A percentile compares a stretch with the other conserved stretches of the same genome.
Conservation (phyloP, 2,329 filamentous ascomycete species). For the Thyridium curvatum region DNA sequence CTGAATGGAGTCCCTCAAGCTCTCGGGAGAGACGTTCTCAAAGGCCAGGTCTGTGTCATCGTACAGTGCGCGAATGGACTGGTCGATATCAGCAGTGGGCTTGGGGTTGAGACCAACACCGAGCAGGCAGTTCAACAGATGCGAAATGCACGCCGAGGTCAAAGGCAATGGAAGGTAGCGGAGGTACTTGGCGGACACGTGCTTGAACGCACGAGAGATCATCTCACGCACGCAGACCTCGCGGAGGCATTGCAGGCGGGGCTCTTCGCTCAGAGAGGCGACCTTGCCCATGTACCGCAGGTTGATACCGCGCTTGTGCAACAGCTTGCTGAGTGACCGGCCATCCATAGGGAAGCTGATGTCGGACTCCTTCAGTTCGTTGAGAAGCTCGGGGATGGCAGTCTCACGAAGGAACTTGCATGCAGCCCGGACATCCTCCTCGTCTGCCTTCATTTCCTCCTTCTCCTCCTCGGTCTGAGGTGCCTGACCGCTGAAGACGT, state of each 20-base stretch:
- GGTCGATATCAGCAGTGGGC: constrained; percentile 72
- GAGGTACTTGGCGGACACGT: constrained; percentile 74
- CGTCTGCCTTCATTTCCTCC: constrained; percentile 73
- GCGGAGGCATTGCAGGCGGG: constrained; percentile 69
- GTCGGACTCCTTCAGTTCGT: constrained; percentile 85
- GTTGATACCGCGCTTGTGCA: constrained; percentile 98
- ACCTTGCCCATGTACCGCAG: constrained; percentile 90
- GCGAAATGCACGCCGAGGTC: constrained; percentile 71
- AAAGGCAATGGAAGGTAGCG: constrained; percentile 74
- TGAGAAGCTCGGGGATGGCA: constrained; percentile 77
- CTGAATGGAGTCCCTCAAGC: constrained; percentile 62
- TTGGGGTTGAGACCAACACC: constrained; percentile 70
- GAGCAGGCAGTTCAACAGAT: constrained; percentile 89
- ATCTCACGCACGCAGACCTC: constrained; percentile 84
- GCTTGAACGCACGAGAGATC: constrained; percentile 93
- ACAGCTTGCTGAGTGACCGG: constrained; percentile 76
- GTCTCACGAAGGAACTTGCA: constrained; percentile 71
- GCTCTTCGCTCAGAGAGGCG: constrained; percentile 62
- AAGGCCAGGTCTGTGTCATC: constrained; percentile 77
- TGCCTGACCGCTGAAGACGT: constrained; percentile 87
- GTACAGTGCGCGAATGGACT: constrained; percentile 68
- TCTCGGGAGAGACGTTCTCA: constrained; percentile 69
- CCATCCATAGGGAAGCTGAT: constrained; percentile 98
- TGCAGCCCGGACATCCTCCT: constrained; percentile 79
- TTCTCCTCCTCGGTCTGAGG: constrained; percentile 91